Percentiles rank a stretch among this genome's conserved stretches.
phyloP scores from a whole-genome alignment of 306 rosid species.

The Gastrolobium bilobum region DNA sequence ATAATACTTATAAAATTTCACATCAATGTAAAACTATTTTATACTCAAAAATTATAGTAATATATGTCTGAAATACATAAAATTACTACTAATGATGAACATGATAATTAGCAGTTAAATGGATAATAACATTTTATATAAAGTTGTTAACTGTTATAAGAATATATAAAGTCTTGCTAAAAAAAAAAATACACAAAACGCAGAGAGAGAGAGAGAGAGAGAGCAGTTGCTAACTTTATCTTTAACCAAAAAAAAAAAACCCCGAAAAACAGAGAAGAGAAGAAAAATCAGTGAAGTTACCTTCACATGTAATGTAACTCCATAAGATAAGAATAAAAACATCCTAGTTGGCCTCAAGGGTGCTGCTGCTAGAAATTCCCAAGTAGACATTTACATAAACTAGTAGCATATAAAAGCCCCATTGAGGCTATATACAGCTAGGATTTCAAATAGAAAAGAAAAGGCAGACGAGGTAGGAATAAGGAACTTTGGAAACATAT shows the following conservation, averaged over 20 bases:
- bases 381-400: constrained; percentile 57
- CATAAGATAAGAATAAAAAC: constrained; percentile 47
- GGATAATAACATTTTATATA: too few species aligned
- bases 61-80: too few species aligned
- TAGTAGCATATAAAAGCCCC: constrained; percentile 56
- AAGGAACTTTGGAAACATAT: constrained; percentile 46
- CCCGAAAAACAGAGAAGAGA: background rate
- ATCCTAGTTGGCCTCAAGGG: constrained; percentile 52
- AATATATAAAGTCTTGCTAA: too few species aligned
- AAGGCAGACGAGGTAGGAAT: constrained; percentile 33
- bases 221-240: background rate
- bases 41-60: too few species aligned
- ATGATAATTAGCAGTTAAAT: too few species aligned
- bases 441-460: constrained; percentile 45
- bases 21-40: too few species aligned
- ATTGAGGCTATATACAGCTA: constrained; percentile 56
- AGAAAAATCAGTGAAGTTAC: constrained; percentile 39
- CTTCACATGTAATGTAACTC: constrained; percentile 49
- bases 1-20: too few species aligned
- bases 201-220: too few species aligned
- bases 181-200: too few species aligned
- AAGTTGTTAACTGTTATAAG: too few species aligned
- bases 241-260: background rate
- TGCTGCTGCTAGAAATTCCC: constrained; percentile 43
- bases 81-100: too few species aligned